Conservation (phyloP, 345 rosid species). For the Linum trigynum region DNA sequence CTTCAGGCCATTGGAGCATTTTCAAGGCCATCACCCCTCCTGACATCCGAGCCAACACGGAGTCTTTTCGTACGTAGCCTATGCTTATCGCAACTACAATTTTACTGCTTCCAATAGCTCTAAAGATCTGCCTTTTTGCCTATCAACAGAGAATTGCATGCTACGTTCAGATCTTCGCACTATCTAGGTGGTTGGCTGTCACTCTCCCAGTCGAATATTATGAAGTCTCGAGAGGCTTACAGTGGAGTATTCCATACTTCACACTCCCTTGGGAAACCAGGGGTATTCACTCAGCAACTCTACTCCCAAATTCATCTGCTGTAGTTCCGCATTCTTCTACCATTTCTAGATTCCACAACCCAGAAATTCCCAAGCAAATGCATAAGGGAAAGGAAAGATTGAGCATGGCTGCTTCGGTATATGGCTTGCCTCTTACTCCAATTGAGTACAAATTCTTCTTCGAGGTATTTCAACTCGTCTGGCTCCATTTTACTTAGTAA, state of each 20-base stretch:
- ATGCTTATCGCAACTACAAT: background rate
- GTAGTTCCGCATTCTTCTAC: constrained; percentile 30
- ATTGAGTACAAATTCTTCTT: constrained; percentile 63
- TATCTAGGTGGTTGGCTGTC: constrained; percentile 74
- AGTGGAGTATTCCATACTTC: constrained; percentile 87
- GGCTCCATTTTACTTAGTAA: background rate
- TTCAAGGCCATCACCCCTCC: constrained; percentile 41
- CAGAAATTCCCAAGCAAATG: constrained; percentile 15
- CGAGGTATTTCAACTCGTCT: constrained; percentile 39
- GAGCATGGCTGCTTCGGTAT: constrained; percentile 34
- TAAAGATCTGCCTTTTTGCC: constrained; percentile 5
- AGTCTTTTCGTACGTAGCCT: constrained; percentile 60
- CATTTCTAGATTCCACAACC: constrained; percentile 21
- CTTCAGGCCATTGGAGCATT: constrained; percentile 66
- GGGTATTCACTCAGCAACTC: constrained; percentile 41
- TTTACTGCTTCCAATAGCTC: background rate
- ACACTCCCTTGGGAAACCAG: constrained; percentile 86
- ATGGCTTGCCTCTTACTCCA: constrained; percentile 65
- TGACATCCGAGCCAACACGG: constrained; percentile 61
- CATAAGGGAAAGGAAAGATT: constrained; percentile 21
- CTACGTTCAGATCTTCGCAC: constrained; percentile 84
- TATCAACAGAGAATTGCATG: constrained; percentile 62
- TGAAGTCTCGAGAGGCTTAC: constrained; percentile 58
- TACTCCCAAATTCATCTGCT: constrained; percentile 39
- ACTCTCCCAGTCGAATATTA: constrained; percentile 61